Percentiles rank a stretch among this genome's conserved stretches.
Conservation (phyloP, 2,329 filamentous ascomycete genomes). For the Colletotrichum gloeosporioides region DNA sequence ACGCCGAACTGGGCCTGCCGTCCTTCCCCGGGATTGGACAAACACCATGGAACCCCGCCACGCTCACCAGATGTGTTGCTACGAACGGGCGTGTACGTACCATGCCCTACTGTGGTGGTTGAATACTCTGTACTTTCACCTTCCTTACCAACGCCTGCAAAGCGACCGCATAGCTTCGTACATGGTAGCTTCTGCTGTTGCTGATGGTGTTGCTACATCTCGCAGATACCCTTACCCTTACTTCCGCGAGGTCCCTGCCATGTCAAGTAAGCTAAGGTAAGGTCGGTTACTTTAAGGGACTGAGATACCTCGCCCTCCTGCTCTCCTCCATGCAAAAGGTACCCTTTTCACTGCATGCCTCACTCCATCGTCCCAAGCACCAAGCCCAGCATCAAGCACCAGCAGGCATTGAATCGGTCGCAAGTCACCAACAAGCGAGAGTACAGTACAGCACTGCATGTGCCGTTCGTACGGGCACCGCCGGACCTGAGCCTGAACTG, state of each 20-base stretch:
- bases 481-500: not conserved
- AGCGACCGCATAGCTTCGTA: not conserved
- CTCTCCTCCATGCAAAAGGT: not conserved
- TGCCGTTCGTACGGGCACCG: conserved; percentile 10
- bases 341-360: not conserved
- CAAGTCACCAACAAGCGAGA: not conserved
- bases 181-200: not conserved
- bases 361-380: not conserved
- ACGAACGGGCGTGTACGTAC: conserved; percentile 6
- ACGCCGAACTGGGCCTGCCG: conserved; percentile 9
- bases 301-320: not conserved
- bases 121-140: not conserved
- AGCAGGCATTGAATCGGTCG: not conserved
- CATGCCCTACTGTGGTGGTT: not conserved
- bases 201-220: not conserved
- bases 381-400: not conserved
- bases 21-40: conserved; percentile 21
- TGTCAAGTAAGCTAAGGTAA: not conserved
- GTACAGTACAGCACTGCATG: conserved; percentile 1
- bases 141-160: not conserved
- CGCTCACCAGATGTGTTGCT: conserved; percentile 11
- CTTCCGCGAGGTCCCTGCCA: not conserved
- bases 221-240: not conserved
- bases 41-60: conserved; percentile 20
- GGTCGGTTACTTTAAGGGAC: not conserved